Base-by-base conservation (phyloP, 2,329 filamentous ascomycete species). In the Xylaria sp. region DNA sequence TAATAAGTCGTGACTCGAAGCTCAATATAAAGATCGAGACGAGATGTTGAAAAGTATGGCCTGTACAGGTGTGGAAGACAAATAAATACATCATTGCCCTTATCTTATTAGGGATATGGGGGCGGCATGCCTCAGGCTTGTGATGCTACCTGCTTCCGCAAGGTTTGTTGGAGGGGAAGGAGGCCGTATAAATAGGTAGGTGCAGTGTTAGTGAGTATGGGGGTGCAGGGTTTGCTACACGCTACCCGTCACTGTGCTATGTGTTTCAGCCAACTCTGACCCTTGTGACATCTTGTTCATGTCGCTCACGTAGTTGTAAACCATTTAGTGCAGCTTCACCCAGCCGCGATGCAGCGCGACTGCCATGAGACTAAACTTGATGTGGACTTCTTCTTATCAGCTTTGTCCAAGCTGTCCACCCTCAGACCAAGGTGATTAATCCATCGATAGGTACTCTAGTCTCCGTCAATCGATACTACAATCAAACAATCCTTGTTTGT, bases 31-130 rank as follows among this genome's bases (percentile, higher is more conserved):
- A 50, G 46, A 20, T 50, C 46, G 46, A 50, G 46, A 50, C 46
- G 10, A 10, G 46, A 13, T 23, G 1, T 25, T 3, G 23, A 25
- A 50, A n/a, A 8, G 15, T 46, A 46, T 18, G 18, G 41, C 41
- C 15, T n/a, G 41, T 18, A 46, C 15, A n/a, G 28, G 28, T 28
- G 28, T 28, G 28, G 41, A 46, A 50, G 20, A 25, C 23, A 1
- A 25, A 23, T 10, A 1, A 9, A 23, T 25, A 25, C 13, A 8
- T 18, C 28, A 28, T 28, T 28, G 28, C 28, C 28, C 54, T 66
- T 66, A 66, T 66, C 67, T 63, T 50, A 55, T 61, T 63, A 55
- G 61, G 66, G 55, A 68, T 59, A 61, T 64, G 61, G 65, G 54
- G 52, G 15, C 20, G 6, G 9, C 3, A n/a, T 57, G 20, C 25